Conservation (phyloP, 1,284 basidiomycete species). For the Irpex rosettiformis region DNA sequence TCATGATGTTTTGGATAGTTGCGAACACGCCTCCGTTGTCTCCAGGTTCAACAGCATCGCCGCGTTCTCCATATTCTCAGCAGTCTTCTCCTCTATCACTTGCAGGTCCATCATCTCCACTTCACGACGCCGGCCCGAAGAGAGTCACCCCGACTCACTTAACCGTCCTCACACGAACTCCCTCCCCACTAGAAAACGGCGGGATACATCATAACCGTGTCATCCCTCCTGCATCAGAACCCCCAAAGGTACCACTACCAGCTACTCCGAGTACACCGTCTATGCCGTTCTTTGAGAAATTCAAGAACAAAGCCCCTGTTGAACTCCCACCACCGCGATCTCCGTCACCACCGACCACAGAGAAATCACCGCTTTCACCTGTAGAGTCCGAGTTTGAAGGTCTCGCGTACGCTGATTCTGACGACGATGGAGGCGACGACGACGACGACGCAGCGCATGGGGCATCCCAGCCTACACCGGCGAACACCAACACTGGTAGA, state of each 20-base stretch:
- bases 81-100: slow-evolving; percentile 28
- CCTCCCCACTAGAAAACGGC: slow-evolving; percentile 25
- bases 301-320: slow-evolving; percentile 33
- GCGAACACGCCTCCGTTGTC: slow-evolving; percentile 33
- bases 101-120: slow-evolving; percentile 14
- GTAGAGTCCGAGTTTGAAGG: slow-evolving; percentile 28
- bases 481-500: too few species aligned
- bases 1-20: slow-evolving; percentile 3
- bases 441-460: slow-evolving; percentile 12
- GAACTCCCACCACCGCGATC: slow-evolving; percentile 12
- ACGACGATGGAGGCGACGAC: slow-evolving; percentile 20
- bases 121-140: slow-evolving; percentile 15
- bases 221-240: slow-evolving; percentile 23
- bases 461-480: neutral
- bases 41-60: slow-evolving; percentile 30
- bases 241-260: slow-evolving; percentile 31
- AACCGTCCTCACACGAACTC: slow-evolving; percentile 22
- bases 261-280: slow-evolving; percentile 32
- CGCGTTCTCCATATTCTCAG: slow-evolving; percentile 33
- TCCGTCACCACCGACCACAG: slow-evolving; percentile 14
- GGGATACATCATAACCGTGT: slow-evolving; percentile 22
- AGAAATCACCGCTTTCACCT: slow-evolving; percentile 20
- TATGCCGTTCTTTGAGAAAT: slow-evolving; percentile 46
- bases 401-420: slow-evolving; percentile 25
- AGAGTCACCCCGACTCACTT: slow-evolving; percentile 22